A percentile compares a stretch with the other conserved stretches of the same genome.
Conservation (phyloP, 139 green algal species). For the Picochlorum sp. region DNA sequence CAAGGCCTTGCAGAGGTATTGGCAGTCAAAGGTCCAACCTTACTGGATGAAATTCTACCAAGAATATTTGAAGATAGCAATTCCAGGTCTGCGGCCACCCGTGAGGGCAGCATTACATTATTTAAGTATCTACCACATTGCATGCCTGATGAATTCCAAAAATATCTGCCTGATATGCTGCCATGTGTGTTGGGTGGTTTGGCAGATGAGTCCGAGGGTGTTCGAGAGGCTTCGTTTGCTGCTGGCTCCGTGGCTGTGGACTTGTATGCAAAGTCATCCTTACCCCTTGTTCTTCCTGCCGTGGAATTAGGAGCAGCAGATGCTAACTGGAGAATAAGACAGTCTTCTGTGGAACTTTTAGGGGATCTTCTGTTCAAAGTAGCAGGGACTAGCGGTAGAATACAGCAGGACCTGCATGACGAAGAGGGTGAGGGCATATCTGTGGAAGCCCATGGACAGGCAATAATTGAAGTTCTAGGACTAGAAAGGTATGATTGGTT, state of each 20-base stretch:
- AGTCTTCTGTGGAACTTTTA: slow-evolving; percentile 87
- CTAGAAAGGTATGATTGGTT: slow-evolving; percentile 26
- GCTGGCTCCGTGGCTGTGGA: slow-evolving; percentile 75
- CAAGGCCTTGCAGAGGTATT: slow-evolving; percentile 86
- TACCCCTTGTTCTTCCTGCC: slow-evolving; percentile 85
- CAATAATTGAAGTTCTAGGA: slow-evolving; percentile 73
- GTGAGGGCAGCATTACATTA: slow-evolving; percentile 86
- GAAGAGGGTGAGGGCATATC: slow-evolving; percentile 82
- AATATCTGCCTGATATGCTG: slow-evolving; percentile 45
- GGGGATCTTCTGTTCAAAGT: slow-evolving; percentile 96
- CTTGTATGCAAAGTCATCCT: slow-evolving; percentile 55
- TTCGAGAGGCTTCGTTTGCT: slow-evolving; percentile 78
- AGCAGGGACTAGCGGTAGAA: slow-evolving; percentile 78
- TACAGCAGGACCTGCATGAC: slow-evolving; percentile 73
- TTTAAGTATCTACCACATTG: slow-evolving; percentile 50
- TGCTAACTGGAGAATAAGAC: slow-evolving; percentile 91
- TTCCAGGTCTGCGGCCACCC: slow-evolving; percentile 36
- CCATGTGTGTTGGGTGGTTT: slow-evolving; percentile 85
- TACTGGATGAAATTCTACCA: slow-evolving; percentile 77
- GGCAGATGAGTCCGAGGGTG: slow-evolving; percentile 85
- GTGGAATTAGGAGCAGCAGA: slow-evolving; percentile 81
- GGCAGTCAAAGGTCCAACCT: slow-evolving; percentile 61
- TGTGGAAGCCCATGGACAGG: slow-evolving; percentile 70
- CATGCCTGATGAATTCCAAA: slow-evolving; percentile 25
- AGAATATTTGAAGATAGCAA: slow-evolving; percentile 62